phyloP scores from a whole-genome alignment of 768 basidiomycete genomes.

The Lactifluus subvellereus region DNA sequence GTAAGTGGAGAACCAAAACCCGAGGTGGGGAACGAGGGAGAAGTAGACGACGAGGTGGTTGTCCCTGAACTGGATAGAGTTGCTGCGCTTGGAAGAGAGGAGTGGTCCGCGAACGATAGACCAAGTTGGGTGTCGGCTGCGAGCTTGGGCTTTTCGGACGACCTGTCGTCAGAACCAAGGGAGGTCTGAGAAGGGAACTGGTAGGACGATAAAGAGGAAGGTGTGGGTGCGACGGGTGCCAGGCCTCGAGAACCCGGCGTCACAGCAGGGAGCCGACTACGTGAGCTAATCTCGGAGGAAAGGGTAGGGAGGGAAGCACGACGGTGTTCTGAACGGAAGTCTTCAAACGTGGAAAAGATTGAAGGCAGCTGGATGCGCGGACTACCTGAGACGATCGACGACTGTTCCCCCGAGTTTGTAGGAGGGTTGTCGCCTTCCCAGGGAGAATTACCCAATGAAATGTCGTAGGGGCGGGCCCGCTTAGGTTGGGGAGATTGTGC shows the following conservation, averaged over 20 bases:
- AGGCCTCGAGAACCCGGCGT: conserved; percentile 35
- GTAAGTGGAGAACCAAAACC: conserved; percentile 45
- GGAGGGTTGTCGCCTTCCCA: conserved; percentile 27
- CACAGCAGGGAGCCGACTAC: conserved; percentile 55
- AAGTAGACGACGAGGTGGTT: conserved; percentile 24
- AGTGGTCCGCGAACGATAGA: conserved; percentile 43
- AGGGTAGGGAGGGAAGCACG: conserved; percentile 62
- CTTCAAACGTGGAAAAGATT: conserved; percentile 66
- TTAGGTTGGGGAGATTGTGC: conserved; percentile 38
- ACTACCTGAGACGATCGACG: conserved; percentile 39
- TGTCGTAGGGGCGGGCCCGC: conserved; percentile 36
- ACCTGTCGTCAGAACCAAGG: conserved; percentile 37
- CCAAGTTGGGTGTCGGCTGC: conserved; percentile 44
- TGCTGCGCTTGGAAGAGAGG: conserved; percentile 47
- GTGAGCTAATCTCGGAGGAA: conserved; percentile 41
- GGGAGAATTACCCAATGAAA: conserved; percentile 26
- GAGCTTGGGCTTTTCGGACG: conserved; percentile 41
- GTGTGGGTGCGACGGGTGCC: conserved; percentile 16
- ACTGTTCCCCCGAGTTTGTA: conserved; percentile 29
- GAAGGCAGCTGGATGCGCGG: conserved; percentile 66
- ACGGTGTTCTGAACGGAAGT: conserved; percentile 50
- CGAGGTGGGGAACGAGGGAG: conserved; percentile 22
- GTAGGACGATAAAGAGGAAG: conserved; percentile 38
- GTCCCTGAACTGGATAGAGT: conserved; percentile 27
- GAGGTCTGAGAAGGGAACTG: conserved; percentile 53